phyloP scores from a whole-genome alignment of 2,329 filamentous ascomycete species.

The Aspergillus vadensis region DNA sequence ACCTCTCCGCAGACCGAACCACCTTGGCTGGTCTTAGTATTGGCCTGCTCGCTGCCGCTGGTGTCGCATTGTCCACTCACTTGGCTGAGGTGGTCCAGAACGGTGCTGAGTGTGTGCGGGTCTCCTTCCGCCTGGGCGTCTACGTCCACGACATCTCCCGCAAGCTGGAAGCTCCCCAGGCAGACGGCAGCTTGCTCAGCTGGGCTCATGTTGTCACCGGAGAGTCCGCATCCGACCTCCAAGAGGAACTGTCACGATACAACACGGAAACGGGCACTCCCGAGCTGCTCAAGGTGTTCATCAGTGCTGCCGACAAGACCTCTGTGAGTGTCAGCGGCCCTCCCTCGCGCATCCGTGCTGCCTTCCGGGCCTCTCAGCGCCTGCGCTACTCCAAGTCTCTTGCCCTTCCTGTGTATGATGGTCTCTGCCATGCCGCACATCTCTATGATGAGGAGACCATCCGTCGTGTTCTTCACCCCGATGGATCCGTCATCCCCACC shows the following conservation, averaged over 20 bases:
- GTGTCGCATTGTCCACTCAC: conserved; percentile 43
- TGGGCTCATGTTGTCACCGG: no score
- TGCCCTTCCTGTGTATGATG: conserved; percentile 25
- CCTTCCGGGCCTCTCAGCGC: conserved; percentile 17
- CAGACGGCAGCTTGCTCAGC: no score
- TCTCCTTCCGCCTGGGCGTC: conserved; percentile 53
- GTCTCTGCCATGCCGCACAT: conserved; percentile 17
- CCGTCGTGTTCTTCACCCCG: no score
- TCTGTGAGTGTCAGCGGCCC: conserved; percentile 30
- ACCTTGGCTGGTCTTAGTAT: no score
- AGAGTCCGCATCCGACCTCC: no score
- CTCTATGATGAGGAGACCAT: no score
- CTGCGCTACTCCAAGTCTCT: conserved; percentile 22
- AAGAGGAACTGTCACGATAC: conserved; percentile 22
- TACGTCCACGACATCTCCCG: conserved; percentile 43
- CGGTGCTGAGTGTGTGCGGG: conserved; percentile 47
- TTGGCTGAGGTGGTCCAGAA: conserved; percentile 44
- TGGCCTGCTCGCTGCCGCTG: no score
- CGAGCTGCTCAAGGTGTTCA: conserved; percentile 22
- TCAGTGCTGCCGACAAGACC: conserved; percentile 22
- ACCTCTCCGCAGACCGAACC: no score
- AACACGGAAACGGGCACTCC: conserved; percentile 36
- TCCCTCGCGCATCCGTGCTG: conserved; percentile 22
- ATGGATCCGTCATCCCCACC: no score
- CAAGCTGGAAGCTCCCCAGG: no score